Evolutionary conservation across 176 grass and related monocot species (phyloP).

Genomic region (Juncus effusus): DNA sequence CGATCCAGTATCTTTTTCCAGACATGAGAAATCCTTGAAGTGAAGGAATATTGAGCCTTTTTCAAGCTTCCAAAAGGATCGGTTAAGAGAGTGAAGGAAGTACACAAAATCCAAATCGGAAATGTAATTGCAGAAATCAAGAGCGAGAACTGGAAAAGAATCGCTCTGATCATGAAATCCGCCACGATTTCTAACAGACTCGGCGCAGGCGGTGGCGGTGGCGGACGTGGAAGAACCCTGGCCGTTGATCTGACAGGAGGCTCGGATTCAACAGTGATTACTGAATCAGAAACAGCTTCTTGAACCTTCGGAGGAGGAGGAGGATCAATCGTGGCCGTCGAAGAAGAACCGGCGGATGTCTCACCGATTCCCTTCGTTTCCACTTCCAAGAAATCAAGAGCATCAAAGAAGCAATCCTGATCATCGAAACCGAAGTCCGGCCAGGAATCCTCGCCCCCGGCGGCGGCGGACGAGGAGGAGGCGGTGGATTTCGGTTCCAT

Average conservation of each 20-base stretch:
- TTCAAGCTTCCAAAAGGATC: conserved; percentile 46
- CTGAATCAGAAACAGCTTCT: conserved; percentile 8
- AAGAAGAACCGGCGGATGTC: neutral
- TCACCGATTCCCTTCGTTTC: neutral
- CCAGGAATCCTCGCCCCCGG: conserved; percentile 12
- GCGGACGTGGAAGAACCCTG: neutral
- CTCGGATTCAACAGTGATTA: conserved; percentile 3
- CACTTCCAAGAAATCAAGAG: conserved; percentile 12
- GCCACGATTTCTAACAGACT: conserved; percentile 39
- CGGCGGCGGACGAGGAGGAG: conserved; percentile 21
- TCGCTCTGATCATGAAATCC: conserved; percentile 50
- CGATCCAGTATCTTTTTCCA: conserved; percentile 34
- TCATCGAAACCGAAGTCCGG: neutral
- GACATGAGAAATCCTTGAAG: conserved; percentile 14
- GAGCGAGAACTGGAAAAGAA: conserved; percentile 57
- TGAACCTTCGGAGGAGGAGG: neutral
- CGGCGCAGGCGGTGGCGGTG: neutral
- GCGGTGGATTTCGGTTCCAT: conserved; percentile 13
- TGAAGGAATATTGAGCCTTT: conserved; percentile 24
- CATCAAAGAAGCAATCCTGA: conserved; percentile 20
- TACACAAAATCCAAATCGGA: conserved; percentile 59
- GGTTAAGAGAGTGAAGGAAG: conserved; percentile 44
- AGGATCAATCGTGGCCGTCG: neutral
- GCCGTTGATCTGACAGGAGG: neutral
- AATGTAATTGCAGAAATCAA: conserved; percentile 46